Base-by-base conservation (phyloP, 1,284 basidiomycete species). In the Ceratobasidium sp. region DNA sequence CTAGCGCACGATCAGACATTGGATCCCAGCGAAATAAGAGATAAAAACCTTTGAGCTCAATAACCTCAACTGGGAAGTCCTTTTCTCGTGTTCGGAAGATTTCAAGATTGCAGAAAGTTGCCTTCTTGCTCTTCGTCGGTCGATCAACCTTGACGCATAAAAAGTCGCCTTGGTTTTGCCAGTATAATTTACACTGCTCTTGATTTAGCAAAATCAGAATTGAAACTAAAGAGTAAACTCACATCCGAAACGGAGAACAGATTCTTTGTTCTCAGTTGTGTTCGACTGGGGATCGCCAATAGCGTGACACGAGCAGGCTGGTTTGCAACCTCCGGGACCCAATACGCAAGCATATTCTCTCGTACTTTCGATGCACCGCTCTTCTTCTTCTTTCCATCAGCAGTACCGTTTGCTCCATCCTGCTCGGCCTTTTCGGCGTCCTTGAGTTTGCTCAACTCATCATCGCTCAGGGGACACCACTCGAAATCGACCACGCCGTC, bases 121-220 rank as follows among this genome's bases (percentile, higher is more conserved):
- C 96, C 85, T 99, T 99, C 84, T 98, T 98, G 23, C 96, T 97
- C 85, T 99, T 99, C 55, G 97, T 98, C 81, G 98, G 96, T 73
- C 97, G 92, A 83, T 99, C 97, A 73, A 99, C 97, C 84, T 98
- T 98, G 82, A 99, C 97, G 79, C 97, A 99, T 30, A 99, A 88
- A 85, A 95, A 99, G 82, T 99, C 96, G 62, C 97, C 97, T 80
- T 97, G 94, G 79, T 97, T 97, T 84, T 99, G 97, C 96, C 96
- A 99, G 83, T 93, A 92, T 58, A 99, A 87, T 84, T 98, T 98
- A 83, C 96, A 98, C 95, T 77, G 1, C 53, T n/a, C 45, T 23
- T 36, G 14, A 34, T 62, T 57, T 18, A 71, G 53, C 32, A 34
- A 18, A 12, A 41, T 21, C 1, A 46, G 21, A 53, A 26, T 69